Evolutionary conservation across 2,329 filamentous ascomycete species (phyloP), one percentile per base, ranked within the genome.

Genomic region (Aspergillus sp.): DNA sequence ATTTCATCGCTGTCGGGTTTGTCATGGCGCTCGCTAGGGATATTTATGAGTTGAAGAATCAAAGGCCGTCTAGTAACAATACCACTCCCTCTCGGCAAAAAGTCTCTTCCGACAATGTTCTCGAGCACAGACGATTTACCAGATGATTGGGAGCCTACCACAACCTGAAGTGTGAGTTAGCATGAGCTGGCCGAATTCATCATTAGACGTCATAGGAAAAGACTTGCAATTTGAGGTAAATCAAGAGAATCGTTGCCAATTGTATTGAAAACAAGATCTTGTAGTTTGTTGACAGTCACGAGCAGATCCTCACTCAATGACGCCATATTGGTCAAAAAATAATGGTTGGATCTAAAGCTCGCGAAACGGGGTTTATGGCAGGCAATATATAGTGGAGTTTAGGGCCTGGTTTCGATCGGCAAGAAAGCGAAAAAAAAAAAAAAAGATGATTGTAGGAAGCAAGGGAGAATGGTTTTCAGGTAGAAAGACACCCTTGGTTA

Each of bases 211-310:
- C 18, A 20, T 6, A 20, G 6, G 26, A 47, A 36, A 39, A 12
- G 24, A 81, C 87, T 74, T 88, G 97, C 95, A 84, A 99, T 99
- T 81, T 99, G 95, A 60, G 95, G 95, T 59, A 99, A 83, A 79
- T 99, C 95, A 62, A 99, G 85, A 55, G 94, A 98, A 78, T 99
- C 95, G 82, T 93, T 98, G 79, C 95, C 95, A 78, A 99, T 99
- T 68, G 95, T 99, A 81, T 99, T 99, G 84, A 99, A 99, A 73
- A 99, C 95, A 73, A 99, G 81, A 79, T 98, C 95, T 80, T 99
- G 95, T 73, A 99, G 85, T 84, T 96, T 96, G 84, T 99, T 99
- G 81, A 99, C 95, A 66, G 92, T 96, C 69, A 87, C 87, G 76
- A 99, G 87, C 79, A 99, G 83, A 80, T 99, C 93, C 79, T 99